Evolutionary conservation across 345 rosid species (phyloP).

Genomic region (Linum tenue): DNA sequence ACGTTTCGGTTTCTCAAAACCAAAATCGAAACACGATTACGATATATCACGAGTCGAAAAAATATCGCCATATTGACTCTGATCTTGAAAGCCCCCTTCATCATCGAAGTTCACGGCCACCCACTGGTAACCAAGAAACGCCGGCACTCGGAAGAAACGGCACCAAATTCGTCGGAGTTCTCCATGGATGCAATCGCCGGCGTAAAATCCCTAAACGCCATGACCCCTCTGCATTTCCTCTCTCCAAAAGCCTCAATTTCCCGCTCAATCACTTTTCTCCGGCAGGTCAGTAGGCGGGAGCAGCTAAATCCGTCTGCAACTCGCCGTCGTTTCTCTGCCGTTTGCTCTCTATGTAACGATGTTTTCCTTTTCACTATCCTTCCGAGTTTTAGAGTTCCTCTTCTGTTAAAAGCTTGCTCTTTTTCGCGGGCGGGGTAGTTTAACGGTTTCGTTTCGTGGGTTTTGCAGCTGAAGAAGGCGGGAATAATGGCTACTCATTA

Average conservation of each 20-base stretch:
- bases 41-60: too few species aligned
- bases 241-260: conserved; percentile 23
- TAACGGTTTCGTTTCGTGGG: conserved; percentile 4
- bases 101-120: not conserved
- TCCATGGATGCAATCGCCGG: conserved; percentile 15
- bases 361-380: not conserved
- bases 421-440: not conserved
- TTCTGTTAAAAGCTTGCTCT: not conserved
- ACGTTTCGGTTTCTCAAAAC: too few species aligned
- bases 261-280: conserved; percentile 24
- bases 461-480: conserved; percentile 30
- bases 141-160: not conserved
- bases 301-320: conserved; percentile 15
- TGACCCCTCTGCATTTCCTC: conserved; percentile 26
- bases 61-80: too few species aligned
- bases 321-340: conserved; percentile 21
- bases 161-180: not conserved
- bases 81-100: too few species aligned
- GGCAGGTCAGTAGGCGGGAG: conserved; percentile 10
- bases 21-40: too few species aligned
- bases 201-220: conserved; percentile 30
- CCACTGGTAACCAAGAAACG: not conserved
- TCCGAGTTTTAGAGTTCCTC: not conserved
- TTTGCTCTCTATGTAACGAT: conserved; percentile 29
- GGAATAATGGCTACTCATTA: conserved; percentile 24